Evolutionary conservation across 2,329 filamentous ascomycete genomes (phyloP), one percentile per base, ranked within the genome.

Genomic region (Metarhizium album): DNA sequence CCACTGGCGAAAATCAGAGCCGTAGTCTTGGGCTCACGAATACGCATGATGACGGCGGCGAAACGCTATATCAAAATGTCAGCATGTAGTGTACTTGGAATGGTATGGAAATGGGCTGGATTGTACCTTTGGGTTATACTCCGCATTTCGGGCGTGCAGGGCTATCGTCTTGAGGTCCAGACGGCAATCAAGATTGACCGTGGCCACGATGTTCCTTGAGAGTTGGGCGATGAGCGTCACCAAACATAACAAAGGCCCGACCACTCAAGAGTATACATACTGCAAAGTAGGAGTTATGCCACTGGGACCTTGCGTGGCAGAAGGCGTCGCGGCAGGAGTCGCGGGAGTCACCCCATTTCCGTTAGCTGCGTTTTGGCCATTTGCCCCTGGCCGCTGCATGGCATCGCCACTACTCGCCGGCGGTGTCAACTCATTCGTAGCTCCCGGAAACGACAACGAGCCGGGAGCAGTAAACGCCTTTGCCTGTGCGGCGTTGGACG

Each of bases 141-240:
- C 93, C 57, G 93, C 93, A 70, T 97, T 98, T 72, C 93, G 85
- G 57, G 93, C 93, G 72, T 98, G 93, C 67, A 97, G 80, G 62
- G 93, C 93, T 69, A 98, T 97, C 62, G 93, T 97, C 86, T 97
- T 97, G 60, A 98, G 80, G 69, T 98, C 93, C 74, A 97, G 76
- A 62, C 91, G 90, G 74, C 91, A 96, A 76, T 94, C 89, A 66
- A 97, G 80, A 71, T 97, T 97, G 76, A 97, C 93, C 61, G 93
- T 98, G 60, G 93, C 91, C 71, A 97, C 91, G 74, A 97, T 95
- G 76, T 97, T 96, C 84, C 89, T 94, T 89, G 54, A 65, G 63
- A 37, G 16, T 27, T 56, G 64, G 61, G 60, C 69, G 67, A 75
- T 82, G 73, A 82, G 78, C 73, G 69, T 74, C 73, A 65, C 63